These are phyloP conservation scores for Ogataea sp. DNA, from an alignment of 805 yeast genomes.

Conservation along the genomic window DNA sequence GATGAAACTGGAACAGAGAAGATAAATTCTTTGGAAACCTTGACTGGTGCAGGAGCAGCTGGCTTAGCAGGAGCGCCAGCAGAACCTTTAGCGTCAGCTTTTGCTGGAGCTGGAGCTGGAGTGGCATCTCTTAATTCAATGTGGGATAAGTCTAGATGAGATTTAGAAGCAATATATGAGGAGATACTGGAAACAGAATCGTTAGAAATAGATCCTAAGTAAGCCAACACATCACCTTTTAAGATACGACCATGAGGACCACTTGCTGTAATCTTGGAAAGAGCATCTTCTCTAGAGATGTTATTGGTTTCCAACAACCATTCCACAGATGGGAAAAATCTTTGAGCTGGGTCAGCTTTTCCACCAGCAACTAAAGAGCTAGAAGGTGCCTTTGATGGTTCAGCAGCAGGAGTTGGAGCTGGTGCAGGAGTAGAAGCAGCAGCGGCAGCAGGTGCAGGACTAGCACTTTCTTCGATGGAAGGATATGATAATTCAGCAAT, in stretches of 20 bases:
- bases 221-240: constrained; percentile 87
- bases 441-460: constrained; percentile 13
- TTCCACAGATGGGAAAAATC: constrained; percentile 73
- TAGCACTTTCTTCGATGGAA: constrained; percentile 23
- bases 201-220: constrained; percentile 61
- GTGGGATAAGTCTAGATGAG: constrained; percentile 66
- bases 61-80: constrained; percentile 16
- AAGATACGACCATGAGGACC: constrained; percentile 86
- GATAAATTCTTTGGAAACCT: constrained; percentile 23
- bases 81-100: too few species aligned
- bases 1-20: constrained; percentile 20
- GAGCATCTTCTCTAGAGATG: constrained; percentile 64
- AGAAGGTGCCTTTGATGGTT: constrained; percentile 35
- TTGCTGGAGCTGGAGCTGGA: constrained; percentile 12
- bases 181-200: constrained; percentile 48
- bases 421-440: constrained; percentile 14
- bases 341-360: constrained; percentile 59
- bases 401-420: constrained; percentile 7
- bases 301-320: constrained; percentile 50
- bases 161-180: constrained; percentile 44
- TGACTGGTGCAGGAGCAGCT: constrained; percentile 27
- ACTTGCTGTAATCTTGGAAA: constrained; percentile 64
- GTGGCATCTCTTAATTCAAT: constrained; percentile 38
- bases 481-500: constrained; percentile 57
- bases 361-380: constrained; percentile 13